A percentile compares a stretch with the other conserved stretches of the same genome.
phyloP scores from a whole-genome alignment of 805 yeast genomes.

The Candida insectorum region DNA sequence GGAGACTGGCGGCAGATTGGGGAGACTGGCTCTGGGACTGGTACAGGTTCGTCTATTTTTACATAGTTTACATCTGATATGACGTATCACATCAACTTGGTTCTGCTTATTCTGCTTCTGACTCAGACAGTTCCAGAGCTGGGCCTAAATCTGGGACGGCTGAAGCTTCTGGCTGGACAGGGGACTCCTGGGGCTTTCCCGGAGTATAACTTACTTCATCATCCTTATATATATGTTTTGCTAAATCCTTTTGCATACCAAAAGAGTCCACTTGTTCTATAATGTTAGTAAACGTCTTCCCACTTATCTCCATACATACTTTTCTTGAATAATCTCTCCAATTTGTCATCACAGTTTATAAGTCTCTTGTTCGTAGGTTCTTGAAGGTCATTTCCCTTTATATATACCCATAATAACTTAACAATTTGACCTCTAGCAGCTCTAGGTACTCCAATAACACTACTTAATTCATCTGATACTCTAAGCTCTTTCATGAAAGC shows the following conservation, averaged over 20 bases:
- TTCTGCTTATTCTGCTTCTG: too few relatives aligned
- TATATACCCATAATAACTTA: constrained; percentile 66
- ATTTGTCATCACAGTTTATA: constrained; percentile 58
- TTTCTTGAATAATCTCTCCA: constrained; percentile 58
- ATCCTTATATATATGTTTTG: constrained; percentile 45
- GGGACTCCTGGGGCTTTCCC: neutral
- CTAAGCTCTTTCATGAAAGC: constrained; percentile 42
- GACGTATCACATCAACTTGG: too few relatives aligned
- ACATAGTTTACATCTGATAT: too few relatives aligned
- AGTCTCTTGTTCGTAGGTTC: constrained; percentile 64
- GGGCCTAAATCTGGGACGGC: too few relatives aligned
- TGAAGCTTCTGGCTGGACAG: neutral
- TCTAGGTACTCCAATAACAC: constrained; percentile 39
- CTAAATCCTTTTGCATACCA: constrained; percentile 52
- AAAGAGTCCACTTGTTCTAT: constrained; percentile 49
- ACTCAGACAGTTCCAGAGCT: too few relatives aligned
- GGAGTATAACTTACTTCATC: constrained; percentile 17
- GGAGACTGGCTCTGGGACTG: too few relatives aligned
- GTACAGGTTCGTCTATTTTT: too few relatives aligned
- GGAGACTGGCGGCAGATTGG: too few relatives aligned
- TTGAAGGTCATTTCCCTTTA: constrained; percentile 59
- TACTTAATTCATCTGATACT: constrained; percentile 50
- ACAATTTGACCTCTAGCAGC: constrained; percentile 70
- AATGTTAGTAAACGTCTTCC: constrained; percentile 4
- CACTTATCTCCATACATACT: constrained; percentile 24